Conservation (phyloP, 1,139 yeast genomes). For the Hemisphaericaspora subhashii region DNA sequence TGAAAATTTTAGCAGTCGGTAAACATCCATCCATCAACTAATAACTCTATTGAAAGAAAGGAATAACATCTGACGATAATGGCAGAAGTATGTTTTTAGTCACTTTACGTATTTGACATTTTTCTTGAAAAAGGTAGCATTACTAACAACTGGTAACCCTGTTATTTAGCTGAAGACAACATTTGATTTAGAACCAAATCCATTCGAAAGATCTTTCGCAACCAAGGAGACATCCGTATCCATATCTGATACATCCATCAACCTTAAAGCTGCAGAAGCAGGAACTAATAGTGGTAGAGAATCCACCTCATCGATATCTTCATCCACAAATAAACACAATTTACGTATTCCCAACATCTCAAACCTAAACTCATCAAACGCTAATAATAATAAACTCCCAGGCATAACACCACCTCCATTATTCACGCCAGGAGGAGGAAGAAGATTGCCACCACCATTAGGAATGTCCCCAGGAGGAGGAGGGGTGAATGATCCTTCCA, state of each 20-base stretch:
- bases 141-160: conserved; percentile 21
- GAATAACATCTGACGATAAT: conserved; percentile 3
- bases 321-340: conserved; percentile 30
- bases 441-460: conserved; percentile 61
- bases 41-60: not conserved
- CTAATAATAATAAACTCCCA: conserved; percentile 29
- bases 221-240: conserved; percentile 33
- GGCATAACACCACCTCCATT: conserved; percentile 58
- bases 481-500: too few species aligned
- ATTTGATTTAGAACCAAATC: conserved; percentile 88
- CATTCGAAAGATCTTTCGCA: conserved; percentile 93
- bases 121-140: too few species aligned
- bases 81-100: conserved; percentile 14
- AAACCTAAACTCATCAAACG: conserved; percentile 19
- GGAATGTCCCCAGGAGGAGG: conserved; percentile 42
- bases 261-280: not conserved
- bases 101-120: not conserved
- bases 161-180: conserved; percentile 39
- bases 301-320: conserved; percentile 5
- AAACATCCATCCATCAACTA: not conserved
- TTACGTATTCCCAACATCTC: conserved; percentile 37
- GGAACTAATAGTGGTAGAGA: conserved; percentile 6
- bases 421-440: conserved; percentile 62
- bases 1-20: not conserved
- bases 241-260: conserved; percentile 3